A percentile compares a stretch with the other conserved stretches of the same genome.
Evolutionary conservation across 306 rosid genomes (phyloP).

Genomic region (Luffa aegyptiaca): DNA sequence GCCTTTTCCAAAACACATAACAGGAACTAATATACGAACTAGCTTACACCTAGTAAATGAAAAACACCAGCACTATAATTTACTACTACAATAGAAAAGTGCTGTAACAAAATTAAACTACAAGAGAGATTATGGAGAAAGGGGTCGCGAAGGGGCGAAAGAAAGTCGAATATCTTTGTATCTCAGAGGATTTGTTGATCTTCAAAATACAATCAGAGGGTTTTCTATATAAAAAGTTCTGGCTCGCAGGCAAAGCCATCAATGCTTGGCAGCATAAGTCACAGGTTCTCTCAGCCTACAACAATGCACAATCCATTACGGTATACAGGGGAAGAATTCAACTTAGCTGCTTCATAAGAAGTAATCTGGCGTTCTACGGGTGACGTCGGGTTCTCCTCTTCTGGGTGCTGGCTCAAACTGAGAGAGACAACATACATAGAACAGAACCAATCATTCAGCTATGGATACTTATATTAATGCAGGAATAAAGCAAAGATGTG

Average conservation of each 20-base stretch:
- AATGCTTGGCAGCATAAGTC: slow-evolving; percentile 5
- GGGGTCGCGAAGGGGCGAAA: not conserved
- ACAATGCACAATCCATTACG: not conserved
- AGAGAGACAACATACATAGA: not conserved
- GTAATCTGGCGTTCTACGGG: slow-evolving; percentile 99
- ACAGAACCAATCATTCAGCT: not conserved
- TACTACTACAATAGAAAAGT: not conserved
- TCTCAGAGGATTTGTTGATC: not conserved
- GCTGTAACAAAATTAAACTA: not conserved
- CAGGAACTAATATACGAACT: not conserved
- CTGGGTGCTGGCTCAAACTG: slow-evolving; percentile 99
- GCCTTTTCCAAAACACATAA: not conserved
- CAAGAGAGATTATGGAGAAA: not conserved
- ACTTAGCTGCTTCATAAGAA: slow-evolving; percentile 49
- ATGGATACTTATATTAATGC: not conserved
- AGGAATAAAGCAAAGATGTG: not conserved
- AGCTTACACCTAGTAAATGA: slow-evolving; percentile 3
- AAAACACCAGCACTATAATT: not conserved
- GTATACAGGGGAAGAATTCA: not conserved
- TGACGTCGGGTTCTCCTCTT: slow-evolving; percentile 99
- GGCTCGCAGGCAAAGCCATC: not conserved
- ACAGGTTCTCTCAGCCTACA: not conserved
- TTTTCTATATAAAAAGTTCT: not conserved
- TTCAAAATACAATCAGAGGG: not conserved
- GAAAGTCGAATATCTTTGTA: not conserved